Evolutionary conservation across 306 rosid species (phyloP).

Genomic region (Astragalus membranaceus): DNA sequence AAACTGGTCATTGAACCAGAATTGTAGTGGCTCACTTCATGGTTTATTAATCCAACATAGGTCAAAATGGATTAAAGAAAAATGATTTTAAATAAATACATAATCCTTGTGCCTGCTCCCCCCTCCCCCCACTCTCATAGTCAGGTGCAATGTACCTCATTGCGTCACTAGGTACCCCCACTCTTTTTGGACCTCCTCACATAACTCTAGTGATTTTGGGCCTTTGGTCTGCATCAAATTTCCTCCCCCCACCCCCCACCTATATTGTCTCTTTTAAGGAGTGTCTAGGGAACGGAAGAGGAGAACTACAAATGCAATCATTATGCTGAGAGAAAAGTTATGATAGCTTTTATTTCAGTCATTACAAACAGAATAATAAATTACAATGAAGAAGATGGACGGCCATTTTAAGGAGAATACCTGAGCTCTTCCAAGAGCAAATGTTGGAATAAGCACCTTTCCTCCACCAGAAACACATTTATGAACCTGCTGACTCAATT

Average conservation of each 20-base stretch:
- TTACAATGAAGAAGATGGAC: not conserved
- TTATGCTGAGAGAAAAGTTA: too few species aligned
- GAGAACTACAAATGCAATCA: not conserved
- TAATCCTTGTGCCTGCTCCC: too few species aligned
- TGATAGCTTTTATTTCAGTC: too few species aligned
- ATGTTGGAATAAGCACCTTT: too few species aligned
- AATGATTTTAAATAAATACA: not conserved
- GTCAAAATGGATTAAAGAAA: not conserved
- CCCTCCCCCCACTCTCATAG: too few species aligned
- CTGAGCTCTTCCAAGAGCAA: conserved; percentile 27
- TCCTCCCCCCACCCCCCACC: not conserved
- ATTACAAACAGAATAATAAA: not conserved
- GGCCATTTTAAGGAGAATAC: conserved; percentile 39
- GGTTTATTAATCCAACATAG: not conserved
- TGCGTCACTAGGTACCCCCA: too few species aligned
- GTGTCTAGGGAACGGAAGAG: not conserved
- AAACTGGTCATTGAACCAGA: conserved; percentile 5
- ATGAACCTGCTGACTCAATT: conserved; percentile 58
- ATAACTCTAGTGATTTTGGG: too few species aligned
- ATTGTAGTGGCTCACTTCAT: not conserved
- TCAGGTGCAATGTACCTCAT: too few species aligned
- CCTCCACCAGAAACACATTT: too few species aligned
- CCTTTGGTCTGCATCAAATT: too few species aligned
- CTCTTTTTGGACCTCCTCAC: too few species aligned
- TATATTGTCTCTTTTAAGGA: not conserved